Base-by-base conservation (phyloP, 352 stramenopile species). In the Phytopythium boreale region DNA sequence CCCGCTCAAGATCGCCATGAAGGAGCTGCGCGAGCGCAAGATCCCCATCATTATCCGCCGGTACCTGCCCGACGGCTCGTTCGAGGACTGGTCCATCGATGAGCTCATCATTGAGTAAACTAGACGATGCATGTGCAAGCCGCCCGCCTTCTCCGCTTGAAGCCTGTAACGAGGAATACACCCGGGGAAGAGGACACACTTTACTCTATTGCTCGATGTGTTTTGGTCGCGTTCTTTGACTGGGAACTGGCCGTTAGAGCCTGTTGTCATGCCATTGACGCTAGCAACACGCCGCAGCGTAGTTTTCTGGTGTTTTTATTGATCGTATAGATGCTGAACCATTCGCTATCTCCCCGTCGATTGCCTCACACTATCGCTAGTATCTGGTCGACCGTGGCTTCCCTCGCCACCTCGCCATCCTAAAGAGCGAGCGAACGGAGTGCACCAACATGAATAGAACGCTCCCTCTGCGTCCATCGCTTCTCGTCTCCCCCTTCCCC, bases 41-140 rank as follows among this genome's bases (percentile, higher is more conserved):
- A 99, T 99, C 77, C 97, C 97, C 37, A 99, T 99, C 74, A 99
- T 99, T 75, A 99, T 99, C 75, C 93, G 98, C 59, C 82, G 98
- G 53, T 99, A 99, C 82, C 77, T 99, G 69, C 98, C 98, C 19
- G 97, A 99, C 84, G 96, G 97, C 41, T 99, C 90, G 77, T 98
- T 99, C 75, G 98, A 99, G 84, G 98, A 99, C 87, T 99, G 97
- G 97, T 93, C 84, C 52, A 98, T 99, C 70, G 96, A 99, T 70
- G 97, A 99, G 72, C 88, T 99, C 56, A 99, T 99, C 80, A 97
- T 99, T 63, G 96, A 99, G 82, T 99, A 98, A 85, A 75, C 44
- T 56, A 64, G 47, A 56, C 49, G 49, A 61, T 62, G 56, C 56
- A 53, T 62, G 56, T 62, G 37, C 15, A 20, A 46, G 22, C 6